Evolutionary conservation across 148 eudicot genomes (phyloP).

Genomic region (Silene latifolia): DNA sequence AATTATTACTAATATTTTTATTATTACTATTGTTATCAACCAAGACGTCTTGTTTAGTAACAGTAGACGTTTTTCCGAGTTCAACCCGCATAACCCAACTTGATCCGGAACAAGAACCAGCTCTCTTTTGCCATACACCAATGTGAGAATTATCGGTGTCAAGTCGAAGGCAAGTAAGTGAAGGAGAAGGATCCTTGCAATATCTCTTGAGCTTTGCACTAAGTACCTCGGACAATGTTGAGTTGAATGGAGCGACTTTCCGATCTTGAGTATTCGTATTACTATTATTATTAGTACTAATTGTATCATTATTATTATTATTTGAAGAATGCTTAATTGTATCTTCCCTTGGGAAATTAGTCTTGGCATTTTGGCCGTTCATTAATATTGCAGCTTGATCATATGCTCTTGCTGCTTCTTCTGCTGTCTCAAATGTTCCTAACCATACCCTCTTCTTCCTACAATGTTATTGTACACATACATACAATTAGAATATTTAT

Average conservation of each 20-base stretch:
- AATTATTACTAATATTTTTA: constrained; percentile 1
- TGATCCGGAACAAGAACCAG: constrained; percentile 56
- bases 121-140: constrained; percentile 89
- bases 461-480: not conserved
- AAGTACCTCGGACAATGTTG: constrained; percentile 43
- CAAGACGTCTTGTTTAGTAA: not conserved
- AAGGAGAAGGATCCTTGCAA: constrained; percentile 70
- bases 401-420: constrained; percentile 87
- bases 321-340: constrained; percentile 6
- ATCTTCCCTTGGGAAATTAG: constrained; percentile 56
- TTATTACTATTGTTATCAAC: not conserved
- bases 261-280: not conserved
- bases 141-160: constrained; percentile 77
- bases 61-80: constrained; percentile 35
- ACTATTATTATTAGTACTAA: not conserved
- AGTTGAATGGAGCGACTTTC: constrained; percentile 15
- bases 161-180: constrained; percentile 77
- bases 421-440: constrained; percentile 94
- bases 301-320: constrained; percentile 1
- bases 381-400: constrained; percentile 86
- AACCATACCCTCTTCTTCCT: constrained; percentile 91
- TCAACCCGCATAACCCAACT: constrained; percentile 79
- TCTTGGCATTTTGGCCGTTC: constrained; percentile 83
- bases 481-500: too few relatives aligned
- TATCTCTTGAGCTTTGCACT: constrained; percentile 59